Evolutionary conservation across 306 rosid genomes (phyloP).

Genomic region (Quercus wislizeni): DNA sequence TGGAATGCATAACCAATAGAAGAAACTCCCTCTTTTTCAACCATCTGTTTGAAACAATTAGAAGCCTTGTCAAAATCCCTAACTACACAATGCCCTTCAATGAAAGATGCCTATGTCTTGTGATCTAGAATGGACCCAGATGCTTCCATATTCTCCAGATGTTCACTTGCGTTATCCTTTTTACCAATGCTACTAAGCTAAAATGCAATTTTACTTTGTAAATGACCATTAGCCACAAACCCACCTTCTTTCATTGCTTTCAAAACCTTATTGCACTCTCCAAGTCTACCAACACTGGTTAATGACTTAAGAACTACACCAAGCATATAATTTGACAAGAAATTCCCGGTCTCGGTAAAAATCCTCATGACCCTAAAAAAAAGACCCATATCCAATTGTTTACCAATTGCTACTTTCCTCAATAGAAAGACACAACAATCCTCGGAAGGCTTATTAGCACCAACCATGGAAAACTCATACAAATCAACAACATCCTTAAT

Average conservation of each 20-base stretch:
- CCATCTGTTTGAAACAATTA: slow-evolving; percentile 40
- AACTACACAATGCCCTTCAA: slow-evolving; percentile 57
- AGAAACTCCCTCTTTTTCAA: too few relatives aligned
- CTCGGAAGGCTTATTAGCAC: slow-evolving; percentile 50
- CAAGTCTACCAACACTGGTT: slow-evolving; percentile 51
- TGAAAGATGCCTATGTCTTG: slow-evolving; percentile 54
- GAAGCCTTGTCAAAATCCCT: slow-evolving; percentile 62
- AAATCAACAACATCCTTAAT: slow-evolving; percentile 70
- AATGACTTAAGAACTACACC: slow-evolving; percentile 61
- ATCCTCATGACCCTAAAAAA: slow-evolving; percentile 53
- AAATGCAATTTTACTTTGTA: slow-evolving; percentile 51
- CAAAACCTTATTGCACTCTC: slow-evolving; percentile 58
- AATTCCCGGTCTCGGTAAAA: slow-evolving; percentile 50
- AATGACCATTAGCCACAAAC: slow-evolving; percentile 35
- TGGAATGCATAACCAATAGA: too few relatives aligned
- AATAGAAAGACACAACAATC: slow-evolving; percentile 51
- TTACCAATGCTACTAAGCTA: slow-evolving; percentile 48
- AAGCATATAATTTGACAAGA: slow-evolving; percentile 44
- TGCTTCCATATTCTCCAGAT: slow-evolving; percentile 44
- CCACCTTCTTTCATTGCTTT: slow-evolving; percentile 64
- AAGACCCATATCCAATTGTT: slow-evolving; percentile 53
- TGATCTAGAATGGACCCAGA: slow-evolving; percentile 38
- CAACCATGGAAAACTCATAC: slow-evolving; percentile 79
- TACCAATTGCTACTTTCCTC: slow-evolving; percentile 47
- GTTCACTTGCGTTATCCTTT: slow-evolving; percentile 46